Percentiles rank a stretch among this genome's conserved stretches.
phyloP scores from a whole-genome alignment of 345 rosid species.

The Rubroshorea leprosula region DNA sequence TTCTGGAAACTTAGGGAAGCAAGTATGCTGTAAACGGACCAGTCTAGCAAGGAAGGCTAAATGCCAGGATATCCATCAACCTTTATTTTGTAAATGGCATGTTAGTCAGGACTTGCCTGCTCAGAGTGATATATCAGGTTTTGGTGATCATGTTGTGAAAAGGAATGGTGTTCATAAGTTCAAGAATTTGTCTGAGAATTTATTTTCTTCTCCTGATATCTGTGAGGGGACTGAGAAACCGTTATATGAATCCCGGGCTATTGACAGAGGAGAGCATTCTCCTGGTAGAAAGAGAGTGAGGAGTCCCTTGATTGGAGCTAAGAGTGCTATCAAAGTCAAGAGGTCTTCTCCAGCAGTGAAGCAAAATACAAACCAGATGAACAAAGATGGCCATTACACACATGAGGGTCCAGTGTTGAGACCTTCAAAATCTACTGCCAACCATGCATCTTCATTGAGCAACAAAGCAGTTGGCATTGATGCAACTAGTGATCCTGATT shows the following conservation, averaged over 20 bases:
- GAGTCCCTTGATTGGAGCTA: slow-evolving; percentile 25
- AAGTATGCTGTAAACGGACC: slow-evolving; percentile 60
- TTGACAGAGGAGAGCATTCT: slow-evolving; percentile 29
- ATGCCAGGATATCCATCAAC: slow-evolving; percentile 30
- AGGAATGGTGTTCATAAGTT: slow-evolving; percentile 31
- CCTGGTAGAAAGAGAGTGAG: slow-evolving; percentile 36
- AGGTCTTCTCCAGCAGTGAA: slow-evolving; percentile 23
- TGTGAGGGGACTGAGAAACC: slow-evolving; percentile 28
- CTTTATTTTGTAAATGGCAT: slow-evolving; percentile 39
- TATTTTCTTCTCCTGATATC: slow-evolving; percentile 27
- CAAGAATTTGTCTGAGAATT: slow-evolving; percentile 30
- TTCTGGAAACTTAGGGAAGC: slow-evolving; percentile 49
- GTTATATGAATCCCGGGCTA: slow-evolving; percentile 18
- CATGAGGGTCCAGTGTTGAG: slow-evolving; percentile 21
- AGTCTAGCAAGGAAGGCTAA: slow-evolving; percentile 43
- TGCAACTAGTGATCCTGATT: slow-evolving; percentile 20
- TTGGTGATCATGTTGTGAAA: slow-evolving; percentile 29
- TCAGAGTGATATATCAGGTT: slow-evolving; percentile 38
- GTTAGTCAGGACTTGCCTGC: slow-evolving; percentile 36
- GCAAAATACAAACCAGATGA: slow-evolving; percentile 19
- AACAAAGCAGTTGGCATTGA: slow-evolving; percentile 25
- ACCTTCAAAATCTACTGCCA: slow-evolving; percentile 27
- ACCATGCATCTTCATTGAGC: slow-evolving; percentile 27
- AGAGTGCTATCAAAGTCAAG: slow-evolving; percentile 18
- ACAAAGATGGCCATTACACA: slow-evolving; percentile 19